These are phyloP conservation scores for Serendipita sp. DNA, from an alignment of 768 basidiomycete species.

Conservation along the genomic window DNA sequence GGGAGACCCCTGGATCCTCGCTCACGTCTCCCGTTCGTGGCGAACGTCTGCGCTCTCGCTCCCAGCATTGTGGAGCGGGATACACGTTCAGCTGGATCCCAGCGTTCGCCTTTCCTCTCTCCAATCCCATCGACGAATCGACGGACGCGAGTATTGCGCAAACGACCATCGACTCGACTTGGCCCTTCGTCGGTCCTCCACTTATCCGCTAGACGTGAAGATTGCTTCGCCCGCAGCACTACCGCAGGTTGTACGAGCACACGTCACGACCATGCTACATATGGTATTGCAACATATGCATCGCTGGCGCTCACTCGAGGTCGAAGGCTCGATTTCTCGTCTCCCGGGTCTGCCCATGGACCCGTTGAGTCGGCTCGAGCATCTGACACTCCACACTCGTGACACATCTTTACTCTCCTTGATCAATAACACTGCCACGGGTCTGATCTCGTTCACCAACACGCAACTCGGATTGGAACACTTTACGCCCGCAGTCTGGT, in stretches of 20 bases:
- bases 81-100: background rate
- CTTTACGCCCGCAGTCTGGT: background rate
- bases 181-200: background rate
- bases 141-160: background rate
- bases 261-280: background rate
- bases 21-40: background rate
- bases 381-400: background rate
- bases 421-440: background rate
- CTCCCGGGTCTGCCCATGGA: background rate
- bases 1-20: constrained; percentile 1
- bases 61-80: background rate
- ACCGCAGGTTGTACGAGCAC: background rate
- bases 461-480: background rate
- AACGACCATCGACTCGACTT: background rate
- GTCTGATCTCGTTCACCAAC: background rate
- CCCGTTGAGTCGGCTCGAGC: background rate
- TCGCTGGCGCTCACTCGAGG: background rate
- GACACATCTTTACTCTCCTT: background rate
- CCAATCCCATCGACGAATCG: background rate
- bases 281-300: background rate
- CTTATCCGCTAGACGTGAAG: background rate
- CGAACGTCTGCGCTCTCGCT: background rate
- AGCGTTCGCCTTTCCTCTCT: no score
- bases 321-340: background rate
- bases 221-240: background rate